Evolutionary conservation across 768 basidiomycete species (phyloP).

Genomic region (Tricholoma furcatifolium): DNA sequence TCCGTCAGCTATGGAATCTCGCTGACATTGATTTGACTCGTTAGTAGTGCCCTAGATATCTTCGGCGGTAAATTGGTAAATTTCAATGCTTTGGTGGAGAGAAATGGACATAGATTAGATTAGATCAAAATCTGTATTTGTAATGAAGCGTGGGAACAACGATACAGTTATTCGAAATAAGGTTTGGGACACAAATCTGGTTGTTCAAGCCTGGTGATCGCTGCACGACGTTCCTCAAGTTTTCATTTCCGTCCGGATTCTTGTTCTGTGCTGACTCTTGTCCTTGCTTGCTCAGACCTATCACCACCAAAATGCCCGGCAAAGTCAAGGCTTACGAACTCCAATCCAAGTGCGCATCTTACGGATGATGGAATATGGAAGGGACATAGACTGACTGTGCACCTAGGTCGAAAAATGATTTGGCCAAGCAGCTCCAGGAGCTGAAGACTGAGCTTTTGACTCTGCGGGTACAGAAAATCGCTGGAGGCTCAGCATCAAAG

Average conservation of each 20-base stretch:
- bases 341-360: slow-evolving; percentile 78
- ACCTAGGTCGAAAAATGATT: slow-evolving; percentile 91
- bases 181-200: slow-evolving; percentile 38
- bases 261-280: neutral
- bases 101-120: slow-evolving; percentile 28
- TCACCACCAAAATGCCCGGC: slow-evolving; percentile 67
- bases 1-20: slow-evolving; percentile 18
- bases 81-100: slow-evolving; percentile 36
- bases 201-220: slow-evolving; percentile 29
- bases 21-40: neutral
- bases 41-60: slow-evolving; percentile 55
- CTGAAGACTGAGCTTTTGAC: slow-evolving; percentile 93
- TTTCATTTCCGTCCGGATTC: slow-evolving; percentile 15
- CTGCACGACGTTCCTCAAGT: slow-evolving; percentile 43
- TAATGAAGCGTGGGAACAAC: slow-evolving; percentile 34
- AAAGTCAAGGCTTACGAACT: slow-evolving; percentile 97
- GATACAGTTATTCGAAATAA: slow-evolving; percentile 45
- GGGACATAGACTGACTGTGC: slow-evolving; percentile 12
- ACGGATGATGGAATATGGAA: slow-evolving; percentile 1
- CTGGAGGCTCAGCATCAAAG: slow-evolving; percentile 93
- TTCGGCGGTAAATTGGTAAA: slow-evolving; percentile 66
- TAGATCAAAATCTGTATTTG: slow-evolving; percentile 37
- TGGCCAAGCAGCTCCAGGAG: slow-evolving; percentile 89
- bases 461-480: slow-evolving; percentile 97
- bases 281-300: slow-evolving; percentile 1